Evolutionary conservation across 129 eudicot genomes (phyloP), one percentile per base, ranked within the genome.

Genomic region (Flaveria sonorensis): DNA sequence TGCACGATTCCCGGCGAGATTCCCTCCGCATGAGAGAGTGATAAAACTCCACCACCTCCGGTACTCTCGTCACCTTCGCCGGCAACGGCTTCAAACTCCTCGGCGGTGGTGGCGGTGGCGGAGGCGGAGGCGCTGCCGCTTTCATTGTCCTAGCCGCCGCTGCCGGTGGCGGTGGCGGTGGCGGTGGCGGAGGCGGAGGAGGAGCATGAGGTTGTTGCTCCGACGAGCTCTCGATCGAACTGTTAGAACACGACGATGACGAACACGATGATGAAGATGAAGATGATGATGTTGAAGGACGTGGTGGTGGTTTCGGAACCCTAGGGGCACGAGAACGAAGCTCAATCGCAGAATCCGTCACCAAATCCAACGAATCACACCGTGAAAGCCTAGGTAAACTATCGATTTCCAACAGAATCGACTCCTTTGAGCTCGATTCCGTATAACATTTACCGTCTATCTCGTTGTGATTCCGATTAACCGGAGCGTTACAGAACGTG

Each of bases 41-140:
- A 68, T 93, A 93, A 60, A 93, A 93, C 86, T 93, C 98, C 10
- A 91, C 98, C 32, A 93, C 98, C 77, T 93, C 98, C 51, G 98
- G 98, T 28, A 93, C 86, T 81, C 96, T 81, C 75, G 81, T 86
- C 5, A 93, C 98, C 84, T 91, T 91, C 52, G 89, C 82, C 50
- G 88, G 83, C 26, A 83, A 65, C 10, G 85, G 32, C 77, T 77
- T 93, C 64, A 57, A 19, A 26, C 89, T 85, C 23, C 73, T 83
- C 9, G 74, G 36, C 18, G 88, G 93, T 15, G 79, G 80, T 0
- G 87, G 88, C 10, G 89, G 88, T 0, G 77, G 39, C 16, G 91
- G 93, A 9, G 77, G 81, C 0, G 89, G 88, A 13, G 89, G 85
- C 0, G 87, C 78, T 19, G 71, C 74, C 23, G 77, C 48, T 73